Evolutionary conservation across 495 filamentous ascomycete species (phyloP), one percentile per base, ranked within the genome.

Genomic region (Apiosordaria backusii): DNA sequence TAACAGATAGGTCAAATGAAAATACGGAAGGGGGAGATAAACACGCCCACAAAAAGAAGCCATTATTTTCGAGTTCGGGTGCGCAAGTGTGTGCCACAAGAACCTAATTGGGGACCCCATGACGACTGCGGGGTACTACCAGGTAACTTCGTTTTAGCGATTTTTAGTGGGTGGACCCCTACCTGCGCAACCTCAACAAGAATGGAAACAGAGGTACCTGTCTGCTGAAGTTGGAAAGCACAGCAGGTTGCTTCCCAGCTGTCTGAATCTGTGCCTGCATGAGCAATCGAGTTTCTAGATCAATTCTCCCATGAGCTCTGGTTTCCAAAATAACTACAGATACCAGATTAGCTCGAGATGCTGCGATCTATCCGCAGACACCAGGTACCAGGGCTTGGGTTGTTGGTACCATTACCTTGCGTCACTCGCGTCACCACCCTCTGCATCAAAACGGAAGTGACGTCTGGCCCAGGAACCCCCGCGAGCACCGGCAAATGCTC

Each of bases 361-460:
- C 35, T 45, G 35, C 35, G 35, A 45, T 45, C 35, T 45, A 7
- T 1, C 35, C 35, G 16, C 9, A 45, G 6, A 45, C 35, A 45
- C 6, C 10, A 45, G 35, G 35, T 45, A 45, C 10, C 16, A 18
- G 35, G 35, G 35, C 35, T n/a, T 45, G 35, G 35, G 35, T 45
- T 15, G 35, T 45, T 45, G 35, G 35, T 45, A 15, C 35, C 35
- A 45, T 7, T 23, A 55, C 52, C 52, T 55, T 55, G 52, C 52
- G 52, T 55, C 52, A 55, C 52, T n/a, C 35, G 35, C 35, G 35
- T 45, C 35, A 45, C 35, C 35, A 45, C 16, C 52, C 52, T 55
- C 52, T 55, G 52, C 52, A 55, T 55, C 22, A 55, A 55, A 21
- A 55, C 22, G 52, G 52, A 21, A 55, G 52, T 55, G 52, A 55